phyloP scores from a whole-genome alignment of 306 rosid species.

The Cucumis hystrix region DNA sequence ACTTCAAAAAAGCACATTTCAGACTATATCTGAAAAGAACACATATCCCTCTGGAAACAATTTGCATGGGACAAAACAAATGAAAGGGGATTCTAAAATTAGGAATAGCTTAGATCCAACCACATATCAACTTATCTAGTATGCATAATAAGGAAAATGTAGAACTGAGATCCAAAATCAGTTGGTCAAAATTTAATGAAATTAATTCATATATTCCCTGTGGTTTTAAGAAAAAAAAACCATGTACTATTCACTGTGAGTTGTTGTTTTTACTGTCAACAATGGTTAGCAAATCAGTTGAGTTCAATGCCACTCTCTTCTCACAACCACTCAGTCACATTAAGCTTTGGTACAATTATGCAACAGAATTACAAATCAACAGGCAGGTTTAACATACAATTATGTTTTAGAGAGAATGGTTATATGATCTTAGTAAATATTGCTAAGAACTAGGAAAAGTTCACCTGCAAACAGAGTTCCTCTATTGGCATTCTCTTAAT shows the following conservation, averaged over 20 bases:
- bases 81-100: background rate
- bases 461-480: slow-evolving; percentile 92
- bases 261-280: background rate
- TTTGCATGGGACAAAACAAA: background rate
- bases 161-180: background rate
- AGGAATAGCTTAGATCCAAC: background rate
- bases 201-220: background rate
- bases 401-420: background rate
- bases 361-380: background rate
- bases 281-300: background rate
- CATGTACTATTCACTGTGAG: background rate
- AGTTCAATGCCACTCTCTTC: background rate
- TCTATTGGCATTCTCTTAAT: slow-evolving; percentile 88
- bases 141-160: background rate
- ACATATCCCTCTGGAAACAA: background rate
- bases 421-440: background rate
- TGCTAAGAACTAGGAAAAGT: background rate
- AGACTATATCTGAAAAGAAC: background rate
- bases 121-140: background rate
- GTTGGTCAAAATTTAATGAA: background rate
- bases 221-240: too few relatives aligned
- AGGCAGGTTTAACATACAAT: background rate
- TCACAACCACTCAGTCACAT: background rate
- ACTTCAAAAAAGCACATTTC: background rate
- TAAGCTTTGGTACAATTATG: background rate